phyloP scores from a whole-genome alignment of 75 land plant genomes.

The Pinus tabuliformis region DNA sequence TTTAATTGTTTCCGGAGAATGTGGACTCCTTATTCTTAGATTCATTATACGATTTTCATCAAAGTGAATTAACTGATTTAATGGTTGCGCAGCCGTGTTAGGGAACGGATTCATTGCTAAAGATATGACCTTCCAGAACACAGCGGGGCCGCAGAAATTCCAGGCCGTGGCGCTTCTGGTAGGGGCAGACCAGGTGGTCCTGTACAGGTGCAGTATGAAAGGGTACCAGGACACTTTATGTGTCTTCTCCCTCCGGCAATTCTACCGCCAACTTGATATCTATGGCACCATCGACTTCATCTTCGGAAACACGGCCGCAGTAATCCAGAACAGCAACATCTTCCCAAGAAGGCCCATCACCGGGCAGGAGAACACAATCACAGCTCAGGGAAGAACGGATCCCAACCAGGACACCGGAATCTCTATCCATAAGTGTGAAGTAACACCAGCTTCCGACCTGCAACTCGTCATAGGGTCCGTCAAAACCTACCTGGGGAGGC shows the following conservation, averaged over 20 bases:
- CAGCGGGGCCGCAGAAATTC: conserved; percentile 49
- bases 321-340: conserved; percentile 49
- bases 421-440: conserved; percentile 35
- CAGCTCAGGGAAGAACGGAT: conserved; percentile 52
- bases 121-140: conserved; percentile 30
- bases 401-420: conserved; percentile 23
- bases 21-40: too few relatives aligned
- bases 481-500: conserved; percentile 43
- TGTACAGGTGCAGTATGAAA: conserved; percentile 51
- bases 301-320: conserved; percentile 41
- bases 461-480: not conserved
- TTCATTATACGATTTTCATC: too few relatives aligned
- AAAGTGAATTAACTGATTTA: too few relatives aligned
- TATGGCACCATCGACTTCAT: conserved; percentile 61
- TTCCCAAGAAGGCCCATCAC: conserved; percentile 28
- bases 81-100: conserved; percentile 6
- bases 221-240: conserved; percentile 71
- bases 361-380: conserved; percentile 40
- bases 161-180: conserved; percentile 78
- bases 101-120: conserved; percentile 19
- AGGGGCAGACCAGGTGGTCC: conserved; percentile 33
- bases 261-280: conserved; percentile 42
- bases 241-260: conserved; percentile 44
- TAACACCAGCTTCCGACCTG: conserved; percentile 19
- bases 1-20: too few relatives aligned